Base-by-base conservation (phyloP, 768 basidiomycete species). In the Kwoniella bestiolae region DNA sequence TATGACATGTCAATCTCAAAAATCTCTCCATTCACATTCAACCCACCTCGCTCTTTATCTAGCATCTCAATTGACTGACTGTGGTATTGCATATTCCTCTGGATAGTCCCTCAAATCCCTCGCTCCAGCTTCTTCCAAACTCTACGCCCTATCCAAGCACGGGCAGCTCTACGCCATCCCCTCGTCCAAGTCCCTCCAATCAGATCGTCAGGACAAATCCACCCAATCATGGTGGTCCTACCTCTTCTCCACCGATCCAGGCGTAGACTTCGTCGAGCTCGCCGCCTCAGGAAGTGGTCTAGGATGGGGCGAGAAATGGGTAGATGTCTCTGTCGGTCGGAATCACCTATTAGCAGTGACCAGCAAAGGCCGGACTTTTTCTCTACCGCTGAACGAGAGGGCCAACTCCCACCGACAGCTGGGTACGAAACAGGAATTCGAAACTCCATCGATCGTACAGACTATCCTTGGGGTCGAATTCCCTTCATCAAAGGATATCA, bases 391-490 rank as follows among this genome's bases (percentile, higher is more conserved):
- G 46, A 86, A 86, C 68, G 86, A 87, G 68, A 79, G 85, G 8
- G 93, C 90, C 29, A 97, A 97, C 80, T 82, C 85, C 1, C 86
- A 88, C 76, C 90, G 91, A 1, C 94, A 96, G 77, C 87, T 97
- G 7, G 94, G 93, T 6, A 84, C 90, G 70, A 86, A 88, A 29
- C 86, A 86, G 66, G 84, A 89, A 53, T 82, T 86, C 55, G 83
- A 90, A 2, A 79, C 80, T 34, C 72, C 82, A 25, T 14, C 35
- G 47, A 1, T 65, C 56, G 45, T 52, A 25, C 58, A 68, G 65
- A 70, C 69, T 28, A 58, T 65, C 8, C 28, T 52, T 25, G 63
- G 63, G 7, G 58, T 52, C 18, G 23, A 53, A 9, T 58, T 60
- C 34, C 38, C 71, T 52, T 51, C 66, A 9, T 83, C 85, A 51